phyloP scores from a whole-genome alignment of 495 filamentous ascomycete genomes.

The Penicillium antarcticum region DNA sequence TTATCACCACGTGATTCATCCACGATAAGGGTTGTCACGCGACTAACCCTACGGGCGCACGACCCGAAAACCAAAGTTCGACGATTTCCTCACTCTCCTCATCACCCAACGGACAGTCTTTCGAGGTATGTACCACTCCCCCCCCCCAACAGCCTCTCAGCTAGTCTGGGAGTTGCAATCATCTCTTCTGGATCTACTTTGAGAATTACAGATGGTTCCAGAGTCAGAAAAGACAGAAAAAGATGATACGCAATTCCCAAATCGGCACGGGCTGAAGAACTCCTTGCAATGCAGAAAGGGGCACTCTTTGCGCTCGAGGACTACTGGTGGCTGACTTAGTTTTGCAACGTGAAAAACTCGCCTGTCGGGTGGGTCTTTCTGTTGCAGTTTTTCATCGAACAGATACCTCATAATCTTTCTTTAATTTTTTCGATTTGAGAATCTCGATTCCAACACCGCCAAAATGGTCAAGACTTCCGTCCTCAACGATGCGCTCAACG shows the following conservation, averaged over 20 bases:
- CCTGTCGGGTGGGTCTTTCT: constrained; percentile 1
- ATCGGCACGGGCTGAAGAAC: constrained; percentile 88
- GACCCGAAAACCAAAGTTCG: constrained; percentile 26
- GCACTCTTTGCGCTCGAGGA: constrained; percentile 91
- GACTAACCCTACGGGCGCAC: constrained; percentile 35
- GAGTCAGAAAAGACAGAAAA: constrained; percentile 13
- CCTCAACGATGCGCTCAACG: constrained; percentile 98
- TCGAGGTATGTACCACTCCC: constrained; percentile 46
- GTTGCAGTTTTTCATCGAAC: constrained; percentile 18
- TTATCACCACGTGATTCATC: constrained; percentile 22
- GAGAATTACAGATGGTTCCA: constrained; percentile 9
- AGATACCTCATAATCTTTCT: constrained; percentile 74
- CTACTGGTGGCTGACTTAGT: constrained; percentile 76
- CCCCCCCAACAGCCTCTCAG: constrained; percentile 39
- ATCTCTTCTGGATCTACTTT: constrained; percentile 14
- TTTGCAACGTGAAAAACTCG: constrained; percentile 18
- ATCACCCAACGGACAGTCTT: constrained; percentile 23
- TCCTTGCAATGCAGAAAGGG: constrained; percentile 63
- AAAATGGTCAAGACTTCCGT: constrained; percentile 98
- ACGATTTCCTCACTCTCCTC: constrained; percentile 12
- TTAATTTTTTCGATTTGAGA: constrained; percentile 68
- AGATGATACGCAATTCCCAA: constrained; percentile 72
- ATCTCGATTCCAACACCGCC: constrained; percentile 65
- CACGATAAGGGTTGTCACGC: constrained; percentile 25
- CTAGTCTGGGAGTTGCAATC: constrained; percentile 51